Base-by-base conservation (phyloP, 345 rosid species). In the Jatropha curcas region DNA sequence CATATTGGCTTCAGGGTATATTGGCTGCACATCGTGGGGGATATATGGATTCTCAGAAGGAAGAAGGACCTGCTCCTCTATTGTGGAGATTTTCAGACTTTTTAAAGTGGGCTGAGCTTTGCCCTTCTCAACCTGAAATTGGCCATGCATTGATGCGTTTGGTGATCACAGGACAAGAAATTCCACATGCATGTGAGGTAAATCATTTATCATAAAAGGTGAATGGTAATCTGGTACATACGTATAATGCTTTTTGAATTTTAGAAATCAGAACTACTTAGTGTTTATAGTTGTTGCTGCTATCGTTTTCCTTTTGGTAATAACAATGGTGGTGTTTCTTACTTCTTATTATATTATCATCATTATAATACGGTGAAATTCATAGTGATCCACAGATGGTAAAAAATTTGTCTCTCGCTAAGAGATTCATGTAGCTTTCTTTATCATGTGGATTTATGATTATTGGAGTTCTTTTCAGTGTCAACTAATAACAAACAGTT, bases 1-100 rank as follows among this genome's bases (percentile, higher is more conserved):
- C 35, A 30, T 27, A 19, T 14, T 60, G 20, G 55, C 70, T 78
- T 30, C 79, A 95, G 98, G 97, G 98, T 74, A 82, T 95, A 76
- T 77, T 95, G 78, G 99, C 99, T 75, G 98, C 99, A 52, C 99
- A 95, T 82, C 97, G 98, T 70, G 99, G 98, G 75, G 99, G 97
- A 37, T 95, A 95, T 76, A 89, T 95, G 80, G 97, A 95, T 80
- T 87, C 92, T 77, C 99, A 92, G 75, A 88, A 88, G 80, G 98
- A 95, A 75, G 98, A 95, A 85, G 99, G 99, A 39, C 98, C 98
- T 10, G 91, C 99, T 83, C 99, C 99, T 73, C 79, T 92, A 34
- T 65, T 95, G 80, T 92, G 99, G 98, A 90, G 99, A 86, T 89
- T 90, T 84, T 89, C 97, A 30, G 99, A 95, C 83, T 92, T 95